phyloP scores from a whole-genome alignment of 768 basidiomycete genomes.

The Antrodiella citrinella region DNA sequence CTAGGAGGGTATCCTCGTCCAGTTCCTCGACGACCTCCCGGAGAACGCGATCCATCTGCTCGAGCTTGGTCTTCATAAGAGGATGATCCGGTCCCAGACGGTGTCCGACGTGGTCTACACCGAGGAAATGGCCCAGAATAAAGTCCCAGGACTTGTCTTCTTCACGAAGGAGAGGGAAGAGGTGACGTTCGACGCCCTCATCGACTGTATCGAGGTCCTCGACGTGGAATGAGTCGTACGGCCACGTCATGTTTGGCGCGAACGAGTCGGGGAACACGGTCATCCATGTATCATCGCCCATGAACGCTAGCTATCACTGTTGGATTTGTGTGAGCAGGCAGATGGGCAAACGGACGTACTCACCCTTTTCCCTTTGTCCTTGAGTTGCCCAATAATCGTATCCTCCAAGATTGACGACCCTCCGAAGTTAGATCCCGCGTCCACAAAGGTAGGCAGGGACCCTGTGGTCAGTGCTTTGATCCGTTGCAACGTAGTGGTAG shows the following conservation, averaged over 20 bases:
- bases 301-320: conserved; percentile 63
- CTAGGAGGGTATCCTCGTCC: conserved; percentile 83
- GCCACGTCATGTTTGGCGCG: conserved; percentile 61
- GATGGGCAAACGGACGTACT: conserved; percentile 11
- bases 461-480: conserved; percentile 95
- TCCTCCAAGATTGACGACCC: conserved; percentile 84
- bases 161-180: conserved; percentile 68
- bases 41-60: conserved; percentile 83
- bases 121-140: conserved; percentile 86
- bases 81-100: conserved; percentile 86
- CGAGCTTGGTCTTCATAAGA: conserved; percentile 77
- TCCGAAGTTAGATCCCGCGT: conserved; percentile 89
- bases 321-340: conserved; percentile 11
- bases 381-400: conserved; percentile 72
- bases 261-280: conserved; percentile 78
- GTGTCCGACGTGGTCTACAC: conserved; percentile 95
- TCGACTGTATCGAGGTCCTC: conserved; percentile 97
- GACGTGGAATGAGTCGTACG: conserved; percentile 97
- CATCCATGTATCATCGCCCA: conserved; percentile 98
- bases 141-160: conserved; percentile 65
- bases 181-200: conserved; percentile 74
- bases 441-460: conserved; percentile 91
- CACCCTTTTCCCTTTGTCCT: conserved; percentile 52
- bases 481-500: conserved; percentile 90
- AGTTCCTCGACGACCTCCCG: conserved; percentile 60